Evolutionary conservation across 75 land plant genomes (phyloP).

Genomic region (Pinus tabuliformis): DNA sequence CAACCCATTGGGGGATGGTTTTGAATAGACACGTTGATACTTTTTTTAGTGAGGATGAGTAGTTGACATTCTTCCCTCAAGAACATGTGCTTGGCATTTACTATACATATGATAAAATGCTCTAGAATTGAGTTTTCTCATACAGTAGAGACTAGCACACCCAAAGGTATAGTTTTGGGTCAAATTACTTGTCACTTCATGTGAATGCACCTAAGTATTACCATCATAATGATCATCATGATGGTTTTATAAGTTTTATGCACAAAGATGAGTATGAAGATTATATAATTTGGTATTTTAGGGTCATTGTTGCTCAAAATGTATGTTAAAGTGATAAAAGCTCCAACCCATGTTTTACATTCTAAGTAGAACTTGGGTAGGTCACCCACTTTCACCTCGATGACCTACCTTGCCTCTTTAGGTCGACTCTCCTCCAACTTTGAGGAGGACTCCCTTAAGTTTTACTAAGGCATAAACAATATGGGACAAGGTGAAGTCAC

Average conservation of each 20-base stretch:
- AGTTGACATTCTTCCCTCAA: conserved; percentile 38
- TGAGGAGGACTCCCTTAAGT: too few relatives aligned
- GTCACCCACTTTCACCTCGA: too few relatives aligned
- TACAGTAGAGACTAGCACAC: background rate
- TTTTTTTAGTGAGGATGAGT: conserved; percentile 40
- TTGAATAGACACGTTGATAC: conserved; percentile 46
- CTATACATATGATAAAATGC: conserved; percentile 37
- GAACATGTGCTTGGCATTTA: conserved; percentile 25
- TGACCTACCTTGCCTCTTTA: too few relatives aligned
- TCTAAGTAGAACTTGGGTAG: too few relatives aligned
- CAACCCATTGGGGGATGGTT: conserved; percentile 47
- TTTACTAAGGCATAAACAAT: too few relatives aligned
- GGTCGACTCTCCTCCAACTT: too few relatives aligned
- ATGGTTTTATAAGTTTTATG: conserved; percentile 49
- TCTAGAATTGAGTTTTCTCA: conserved; percentile 5
- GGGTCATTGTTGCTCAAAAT: too few relatives aligned
- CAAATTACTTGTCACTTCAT: conserved; percentile 41
- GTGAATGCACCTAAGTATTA: conserved; percentile 48
- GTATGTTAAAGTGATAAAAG: too few relatives aligned
- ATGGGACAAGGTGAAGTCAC: too few relatives aligned
- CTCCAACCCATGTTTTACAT: too few relatives aligned
- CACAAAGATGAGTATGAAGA: conserved; percentile 35
- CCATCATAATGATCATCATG: conserved; percentile 46
- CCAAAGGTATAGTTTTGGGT: conserved; percentile 36
- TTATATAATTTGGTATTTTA: too few relatives aligned